A percentile compares a stretch with the other conserved stretches of the same genome.
Evolutionary conservation across 2,329 filamentous ascomycete species (phyloP).

Genomic region (Ophiostoma himal-ulmi): DNA sequence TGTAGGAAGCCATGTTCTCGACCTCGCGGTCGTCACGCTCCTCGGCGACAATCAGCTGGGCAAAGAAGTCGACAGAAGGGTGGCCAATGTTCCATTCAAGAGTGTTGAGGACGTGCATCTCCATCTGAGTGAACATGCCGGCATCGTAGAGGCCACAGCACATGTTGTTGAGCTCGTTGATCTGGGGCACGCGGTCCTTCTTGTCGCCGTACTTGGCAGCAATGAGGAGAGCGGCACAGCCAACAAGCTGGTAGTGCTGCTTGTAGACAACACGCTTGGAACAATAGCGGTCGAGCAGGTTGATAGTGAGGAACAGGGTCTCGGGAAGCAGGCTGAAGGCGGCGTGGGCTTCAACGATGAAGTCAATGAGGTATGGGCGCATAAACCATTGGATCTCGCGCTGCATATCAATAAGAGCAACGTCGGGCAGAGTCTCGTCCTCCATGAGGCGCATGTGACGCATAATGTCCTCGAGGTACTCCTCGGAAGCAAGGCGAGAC

Average conservation of each 20-base stretch:
- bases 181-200: constrained; percentile 97
- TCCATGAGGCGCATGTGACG: constrained; percentile 96
- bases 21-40: constrained; percentile 75
- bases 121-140: constrained; percentile 99
- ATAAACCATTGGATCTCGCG: constrained; percentile 99
- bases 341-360: constrained; percentile 92
- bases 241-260: constrained; percentile 96
- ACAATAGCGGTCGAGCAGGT: constrained; percentile 95
- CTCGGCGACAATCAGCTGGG: constrained; percentile 79
- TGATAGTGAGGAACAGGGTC: constrained; percentile 92
- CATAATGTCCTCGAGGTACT: constrained; percentile 92
- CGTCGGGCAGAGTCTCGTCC: constrained; percentile 86
- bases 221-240: constrained; percentile 91
- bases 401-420: constrained; percentile 97
- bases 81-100: constrained; percentile 95
- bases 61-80: constrained; percentile 90
- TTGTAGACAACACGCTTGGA: constrained; percentile 97
- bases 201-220: constrained; percentile 98
- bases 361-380: constrained; percentile 96
- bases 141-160: constrained; percentile 97
- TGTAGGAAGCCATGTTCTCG: constrained; percentile 90
- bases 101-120: constrained; percentile 98
- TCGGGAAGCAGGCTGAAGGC: constrained; percentile 91
- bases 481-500: constrained; percentile 74
- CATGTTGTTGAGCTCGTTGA: constrained; percentile 97